Conservation (phyloP, 768 basidiomycete genomes). For the Trametes punicea region DNA sequence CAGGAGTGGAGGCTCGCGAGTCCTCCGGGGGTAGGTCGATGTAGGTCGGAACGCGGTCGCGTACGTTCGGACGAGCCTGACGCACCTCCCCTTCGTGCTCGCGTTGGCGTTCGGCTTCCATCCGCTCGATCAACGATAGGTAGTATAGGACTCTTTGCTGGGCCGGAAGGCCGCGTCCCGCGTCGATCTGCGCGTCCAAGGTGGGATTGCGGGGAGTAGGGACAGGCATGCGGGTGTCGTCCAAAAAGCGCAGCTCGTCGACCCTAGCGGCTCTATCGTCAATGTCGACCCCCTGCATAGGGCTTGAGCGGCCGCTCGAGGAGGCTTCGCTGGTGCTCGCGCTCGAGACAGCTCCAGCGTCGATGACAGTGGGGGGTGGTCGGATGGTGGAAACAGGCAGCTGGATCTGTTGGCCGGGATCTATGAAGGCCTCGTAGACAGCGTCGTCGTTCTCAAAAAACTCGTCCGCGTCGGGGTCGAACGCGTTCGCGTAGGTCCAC, state of each 20-base stretch:
- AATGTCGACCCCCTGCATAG: slow-evolving; percentile 44
- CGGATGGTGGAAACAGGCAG: slow-evolving; percentile 7
- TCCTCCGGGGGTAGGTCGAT: slow-evolving; percentile 11
- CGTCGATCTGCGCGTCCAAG: slow-evolving; percentile 13
- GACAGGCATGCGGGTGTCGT: background rate
- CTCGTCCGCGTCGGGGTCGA: slow-evolving; percentile 81
- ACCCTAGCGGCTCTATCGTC: slow-evolving; percentile 26
- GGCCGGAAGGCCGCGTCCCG: background rate
- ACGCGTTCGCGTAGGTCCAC: slow-evolving; percentile 65
- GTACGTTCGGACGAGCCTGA: slow-evolving; percentile 1
- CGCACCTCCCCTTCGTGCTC: background rate
- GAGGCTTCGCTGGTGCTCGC: slow-evolving; percentile 38
- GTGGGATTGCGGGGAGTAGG: slow-evolving; percentile 6
- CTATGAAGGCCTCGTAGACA: slow-evolving; percentile 63
- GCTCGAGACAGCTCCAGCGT: slow-evolving; percentile 30
- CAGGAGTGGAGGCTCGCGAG: slow-evolving; percentile 5
- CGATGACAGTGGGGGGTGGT: background rate
- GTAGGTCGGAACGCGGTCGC: slow-evolving; percentile 11
- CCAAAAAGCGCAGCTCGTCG: background rate
- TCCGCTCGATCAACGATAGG: background rate
- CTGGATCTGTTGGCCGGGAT: slow-evolving; percentile 23
- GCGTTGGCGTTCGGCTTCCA: background rate
- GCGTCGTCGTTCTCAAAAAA: slow-evolving; percentile 59
- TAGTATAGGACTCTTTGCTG: slow-evolving; percentile 7
- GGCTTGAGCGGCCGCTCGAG: slow-evolving; percentile 46